phyloP scores from a whole-genome alignment of 2,329 filamentous ascomycete genomes.

The Epichloe gansuensis region DNA sequence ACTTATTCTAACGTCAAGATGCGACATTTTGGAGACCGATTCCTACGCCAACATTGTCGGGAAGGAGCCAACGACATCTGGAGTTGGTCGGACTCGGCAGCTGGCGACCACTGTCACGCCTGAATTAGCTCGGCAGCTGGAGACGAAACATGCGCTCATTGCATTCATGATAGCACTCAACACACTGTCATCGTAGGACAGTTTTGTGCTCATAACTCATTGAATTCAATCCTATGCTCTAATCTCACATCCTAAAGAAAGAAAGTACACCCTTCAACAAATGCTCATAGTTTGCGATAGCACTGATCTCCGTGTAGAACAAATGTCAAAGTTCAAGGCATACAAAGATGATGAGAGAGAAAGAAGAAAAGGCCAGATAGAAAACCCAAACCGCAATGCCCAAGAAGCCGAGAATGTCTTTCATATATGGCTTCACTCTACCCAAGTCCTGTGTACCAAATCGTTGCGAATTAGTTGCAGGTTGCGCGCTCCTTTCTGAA shows the following conservation, averaged over 20 bases:
- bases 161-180: not conserved
- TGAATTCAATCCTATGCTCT: slow-evolving; percentile 1
- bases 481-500: slow-evolving; percentile 13
- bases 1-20: not conserved
- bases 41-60: not conserved
- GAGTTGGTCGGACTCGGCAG: not conserved
- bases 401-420: slow-evolving; percentile 18
- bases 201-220: slow-evolving; percentile 1
- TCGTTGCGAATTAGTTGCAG: slow-evolving; percentile 26
- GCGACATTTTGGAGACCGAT: not conserved
- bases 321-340: not conserved
- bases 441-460: slow-evolving; percentile 20
- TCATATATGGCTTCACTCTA: slow-evolving; percentile 22
- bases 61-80: not conserved
- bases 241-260: slow-evolving; percentile 1
- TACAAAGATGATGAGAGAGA: slow-evolving; percentile 8
- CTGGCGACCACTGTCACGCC: not conserved
- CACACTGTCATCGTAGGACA: too few species aligned
- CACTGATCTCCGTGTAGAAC: not conserved
- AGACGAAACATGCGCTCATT: too few species aligned
- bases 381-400: slow-evolving; percentile 12
- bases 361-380: slow-evolving; percentile 6
- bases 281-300: not conserved
- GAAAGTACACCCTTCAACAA: not conserved
- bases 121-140: too few species aligned